These are phyloP conservation scores for Flaveria linearis DNA, from an alignment of 129 eudicot genomes.

Conservation along the genomic window DNA sequence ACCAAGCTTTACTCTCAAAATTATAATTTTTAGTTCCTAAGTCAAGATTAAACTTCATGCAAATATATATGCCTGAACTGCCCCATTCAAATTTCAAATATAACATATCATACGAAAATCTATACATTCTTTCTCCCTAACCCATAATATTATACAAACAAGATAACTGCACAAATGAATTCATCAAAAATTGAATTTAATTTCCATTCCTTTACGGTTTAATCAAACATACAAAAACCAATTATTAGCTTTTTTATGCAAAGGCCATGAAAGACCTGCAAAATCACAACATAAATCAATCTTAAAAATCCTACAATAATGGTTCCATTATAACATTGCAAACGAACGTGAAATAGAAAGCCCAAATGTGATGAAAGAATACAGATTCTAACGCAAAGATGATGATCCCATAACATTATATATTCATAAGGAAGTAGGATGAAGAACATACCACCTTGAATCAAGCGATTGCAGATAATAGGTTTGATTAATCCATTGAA, in stretches of 20 bases:
- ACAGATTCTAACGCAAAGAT: neutral
- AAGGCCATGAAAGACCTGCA: neutral
- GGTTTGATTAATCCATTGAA: neutral
- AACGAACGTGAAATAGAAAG: neutral
- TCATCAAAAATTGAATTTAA: neutral
- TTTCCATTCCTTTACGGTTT: neutral
- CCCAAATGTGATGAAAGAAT: neutral
- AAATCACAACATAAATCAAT: neutral
- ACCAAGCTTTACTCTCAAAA: neutral
- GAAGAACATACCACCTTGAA: neutral
- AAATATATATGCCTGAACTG: neutral
- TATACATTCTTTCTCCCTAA: no score
- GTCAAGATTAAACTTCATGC: conserved; percentile 1
- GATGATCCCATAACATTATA: neutral
- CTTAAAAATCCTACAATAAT: neutral
- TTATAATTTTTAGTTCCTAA: neutral
- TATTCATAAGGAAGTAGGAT: neutral
- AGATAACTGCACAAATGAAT: no score
- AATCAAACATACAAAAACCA: neutral
- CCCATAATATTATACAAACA: no score
- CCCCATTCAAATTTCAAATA: neutral
- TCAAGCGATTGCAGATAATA: neutral
- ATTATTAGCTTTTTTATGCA: conserved; percentile 4
- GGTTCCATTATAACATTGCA: neutral
- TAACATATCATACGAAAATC: neutral